Evolutionary conservation across 371 early-diverging fungal genomes (phyloP).

Genomic region (Mucor lusitanicus): DNA sequence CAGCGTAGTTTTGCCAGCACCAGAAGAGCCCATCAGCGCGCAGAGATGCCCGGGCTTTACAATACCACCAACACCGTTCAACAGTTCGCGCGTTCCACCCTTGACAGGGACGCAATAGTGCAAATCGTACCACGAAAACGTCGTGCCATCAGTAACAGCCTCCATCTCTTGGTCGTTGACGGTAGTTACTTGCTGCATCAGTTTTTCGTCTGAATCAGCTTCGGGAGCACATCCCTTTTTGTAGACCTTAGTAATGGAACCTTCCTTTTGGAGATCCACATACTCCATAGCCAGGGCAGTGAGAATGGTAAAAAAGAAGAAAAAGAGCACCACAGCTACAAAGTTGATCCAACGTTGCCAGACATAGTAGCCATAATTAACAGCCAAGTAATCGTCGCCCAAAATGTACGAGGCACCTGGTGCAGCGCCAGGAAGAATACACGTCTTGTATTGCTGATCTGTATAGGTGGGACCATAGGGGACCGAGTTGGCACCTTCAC

Average conservation of each 20-base stretch:
- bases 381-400: constrained; percentile 55
- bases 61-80: constrained; percentile 57
- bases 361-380: constrained; percentile 36
- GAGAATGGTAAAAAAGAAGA: constrained; percentile 49
- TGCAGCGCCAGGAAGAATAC: constrained; percentile 51
- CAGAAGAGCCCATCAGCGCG: constrained; percentile 88
- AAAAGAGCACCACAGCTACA: constrained; percentile 58
- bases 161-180: constrained; percentile 34
- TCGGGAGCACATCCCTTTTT: constrained; percentile 44
- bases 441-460: constrained; percentile 56
- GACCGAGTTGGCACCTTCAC: constrained; percentile 42
- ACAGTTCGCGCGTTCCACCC: constrained; percentile 53
- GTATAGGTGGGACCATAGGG: constrained; percentile 44
- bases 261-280: constrained; percentile 52
- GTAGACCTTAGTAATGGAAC: constrained; percentile 60
- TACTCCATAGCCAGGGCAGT: constrained; percentile 59
- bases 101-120: constrained; percentile 62
- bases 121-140: constrained; percentile 62
- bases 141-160: constrained; percentile 49
- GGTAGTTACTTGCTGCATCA: constrained; percentile 21
- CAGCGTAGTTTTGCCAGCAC: constrained; percentile 91
- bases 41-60: constrained; percentile 66
- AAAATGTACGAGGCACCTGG: constrained; percentile 49
- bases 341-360: constrained; percentile 62
- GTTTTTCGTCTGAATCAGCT: no score